Evolutionary conservation across 257 asterid species (phyloP), one percentile per base, ranked within the genome.

Genomic region (Solanum sitiens): DNA sequence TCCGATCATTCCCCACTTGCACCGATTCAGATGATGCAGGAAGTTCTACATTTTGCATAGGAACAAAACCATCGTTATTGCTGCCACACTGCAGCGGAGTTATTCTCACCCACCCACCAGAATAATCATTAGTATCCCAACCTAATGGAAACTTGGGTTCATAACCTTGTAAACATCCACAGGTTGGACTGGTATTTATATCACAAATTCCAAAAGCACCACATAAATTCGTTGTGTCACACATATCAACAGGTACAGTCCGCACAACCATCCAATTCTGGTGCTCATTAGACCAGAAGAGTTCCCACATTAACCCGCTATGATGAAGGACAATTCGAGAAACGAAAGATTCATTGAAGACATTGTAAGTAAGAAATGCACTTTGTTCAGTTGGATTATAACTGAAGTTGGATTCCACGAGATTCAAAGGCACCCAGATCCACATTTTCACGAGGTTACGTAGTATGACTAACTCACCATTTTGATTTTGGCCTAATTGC

Each of bases 31-130:
- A 70, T 86, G 68, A 86, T 8, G 33, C 84, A n/a, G 91, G 91
- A 72, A 90, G 73, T 86, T 30, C 76, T 7, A 74, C 63, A 33
- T 40, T 65, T 42, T 65, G 21, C 33, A 87, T n/a, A 74, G 39
- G 86, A 1, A 40, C 14, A 83, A 56, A 91, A 18, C n/a, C 35
- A 12, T 63, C 8, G 20, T 59, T 82, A 27, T 45, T 83, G 45
- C 30, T 71, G 27, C 4, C 8, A 85, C 93, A 91, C 37, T 32
- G 23, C 77, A 33, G 63, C 20, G 88, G 86, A 8, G 27, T 61
- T 47, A 6, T 83, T 70, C 93, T 89, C 42, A 63, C 89, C 25
- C 93, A 89, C 72, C 92, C 93, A 14, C 44, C 44, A 7, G 90
- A 88, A 65, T 27, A 89, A 39, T 86, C 87, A 0, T 2, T 0